Evolutionary conservation across 306 rosid species (phyloP), one percentile per base, ranked within the genome.

Genomic region (Luffa aegyptiaca): DNA sequence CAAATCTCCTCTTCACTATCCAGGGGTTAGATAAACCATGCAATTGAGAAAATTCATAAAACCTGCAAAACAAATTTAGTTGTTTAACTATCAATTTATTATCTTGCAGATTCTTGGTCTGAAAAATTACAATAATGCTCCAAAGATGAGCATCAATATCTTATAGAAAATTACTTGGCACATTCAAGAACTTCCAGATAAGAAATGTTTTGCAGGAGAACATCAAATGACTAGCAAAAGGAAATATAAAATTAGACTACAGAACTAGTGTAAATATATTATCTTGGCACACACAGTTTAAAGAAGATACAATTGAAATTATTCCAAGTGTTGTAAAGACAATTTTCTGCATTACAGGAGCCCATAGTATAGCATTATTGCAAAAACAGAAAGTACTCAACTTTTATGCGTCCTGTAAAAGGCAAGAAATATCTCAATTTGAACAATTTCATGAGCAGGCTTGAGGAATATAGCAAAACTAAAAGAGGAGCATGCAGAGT

Each of bases 61-160:
- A 56, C 84, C 84, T 81, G 84, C 84, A 81, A 77, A 77, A 77
- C n/a, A 58, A 58, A 57, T 18, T 76, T 56, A 77, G 48, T 37
- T 56, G 55, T 77, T 77, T 12, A 77, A 57, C 55, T 57, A 21
- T 12, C 41, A 16, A 77, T 61, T 56, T 42, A 44, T 45, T 33
- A n/a, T 26, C 55, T 13, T 13, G 42, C 42, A 58, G 39, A 77
- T 77, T 58, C 41, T 58, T 58, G 51, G 12, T 58, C 49, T 20
- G 42, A 77, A 58, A 77, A 58, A 77, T n/a, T 58, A 39, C 21
- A 41, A 77, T 59, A 57, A 56, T 37, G 42, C 80, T 41, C 53
- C 11, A n/a, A 58, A 16, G 20, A 58, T 57, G 78, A 52, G 62
- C 63, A 36, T 74, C 64, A 51, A 75, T 51, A 53, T 52, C 48